phyloP scores from a whole-genome alignment of 148 eudicot species.

The Polygonum aviculare region DNA sequence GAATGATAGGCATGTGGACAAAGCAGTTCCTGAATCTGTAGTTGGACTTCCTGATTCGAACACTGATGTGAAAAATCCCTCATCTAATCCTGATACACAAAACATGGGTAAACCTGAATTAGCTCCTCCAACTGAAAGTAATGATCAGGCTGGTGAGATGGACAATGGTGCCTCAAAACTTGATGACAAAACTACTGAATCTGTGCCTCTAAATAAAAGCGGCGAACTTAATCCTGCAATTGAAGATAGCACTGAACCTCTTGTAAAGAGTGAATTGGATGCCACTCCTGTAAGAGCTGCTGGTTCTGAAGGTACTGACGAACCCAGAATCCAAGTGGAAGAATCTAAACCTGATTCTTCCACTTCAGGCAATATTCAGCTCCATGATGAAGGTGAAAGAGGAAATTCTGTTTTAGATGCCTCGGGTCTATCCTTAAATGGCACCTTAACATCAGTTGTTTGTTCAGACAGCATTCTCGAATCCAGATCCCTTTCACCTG shows the following conservation, averaged over 20 bases:
- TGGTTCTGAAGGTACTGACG: conserved; percentile 5
- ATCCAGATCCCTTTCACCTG: background rate
- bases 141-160: background rate
- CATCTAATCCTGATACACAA: conserved; percentile 8
- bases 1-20: conserved; percentile 7
- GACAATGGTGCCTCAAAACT: background rate
- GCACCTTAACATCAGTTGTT: background rate
- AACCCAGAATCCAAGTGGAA: background rate
- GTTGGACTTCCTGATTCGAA: conserved; percentile 1
- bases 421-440: background rate
- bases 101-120: conserved; percentile 16
- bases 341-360: background rate
- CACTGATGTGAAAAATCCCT: conserved; percentile 11
- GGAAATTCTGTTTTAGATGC: background rate
- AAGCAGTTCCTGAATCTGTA: conserved; percentile 5
- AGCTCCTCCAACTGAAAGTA: conserved; percentile 14
- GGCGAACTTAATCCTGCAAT: background rate
- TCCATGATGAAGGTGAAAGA: background rate
- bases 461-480: background rate
- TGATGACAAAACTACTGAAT: conserved; percentile 7
- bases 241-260: background rate
- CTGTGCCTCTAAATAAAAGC: background rate
- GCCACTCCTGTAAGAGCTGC: background rate
- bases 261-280: background rate
- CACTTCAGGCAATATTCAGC: background rate